Evolutionary conservation across 192 early-diverging fungal species (phyloP).

Genomic region (Geranomyces michiganensis): DNA sequence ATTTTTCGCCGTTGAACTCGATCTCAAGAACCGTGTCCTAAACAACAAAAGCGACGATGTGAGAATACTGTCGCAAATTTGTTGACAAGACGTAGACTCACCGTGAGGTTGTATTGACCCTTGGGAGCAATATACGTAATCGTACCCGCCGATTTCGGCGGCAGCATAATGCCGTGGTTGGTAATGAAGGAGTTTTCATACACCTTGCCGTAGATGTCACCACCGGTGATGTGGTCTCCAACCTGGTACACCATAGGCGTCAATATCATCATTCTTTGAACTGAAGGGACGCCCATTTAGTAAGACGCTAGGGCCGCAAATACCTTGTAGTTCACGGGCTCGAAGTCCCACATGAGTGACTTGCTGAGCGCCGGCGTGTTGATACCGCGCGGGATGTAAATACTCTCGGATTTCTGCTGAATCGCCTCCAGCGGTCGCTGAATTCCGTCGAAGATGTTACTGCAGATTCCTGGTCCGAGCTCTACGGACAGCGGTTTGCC

Average conservation of each 20-base stretch:
- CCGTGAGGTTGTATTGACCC: constrained; percentile 88
- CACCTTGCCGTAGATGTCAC: constrained; percentile 94
- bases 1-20: constrained; percentile 95
- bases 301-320: too few relatives aligned
- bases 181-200: constrained; percentile 94
- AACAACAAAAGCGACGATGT: neutral
- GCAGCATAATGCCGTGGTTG: constrained; percentile 89
- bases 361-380: constrained; percentile 97
- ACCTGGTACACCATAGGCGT: constrained; percentile 47
- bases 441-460: constrained; percentile 99
- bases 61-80: too few relatives aligned
- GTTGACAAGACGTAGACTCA: constrained; percentile 22
- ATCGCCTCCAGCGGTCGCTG: constrained; percentile 95
- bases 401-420: constrained; percentile 89
- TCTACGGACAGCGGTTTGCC: constrained; percentile 98
- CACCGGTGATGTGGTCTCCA: constrained; percentile 97
- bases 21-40: constrained; percentile 89
- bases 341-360: constrained; percentile 90
- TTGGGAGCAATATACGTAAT: constrained; percentile 94
- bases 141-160: constrained; percentile 91
- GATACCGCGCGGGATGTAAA: constrained; percentile 99
- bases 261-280: neutral
- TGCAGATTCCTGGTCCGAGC: constrained; percentile 89
- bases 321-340: constrained; percentile 88
- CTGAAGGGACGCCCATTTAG: neutral